These are phyloP conservation scores for Neofusicoccum parvum DNA, from an alignment of 2,329 filamentous ascomycete species.

Conservation along the genomic window DNA sequence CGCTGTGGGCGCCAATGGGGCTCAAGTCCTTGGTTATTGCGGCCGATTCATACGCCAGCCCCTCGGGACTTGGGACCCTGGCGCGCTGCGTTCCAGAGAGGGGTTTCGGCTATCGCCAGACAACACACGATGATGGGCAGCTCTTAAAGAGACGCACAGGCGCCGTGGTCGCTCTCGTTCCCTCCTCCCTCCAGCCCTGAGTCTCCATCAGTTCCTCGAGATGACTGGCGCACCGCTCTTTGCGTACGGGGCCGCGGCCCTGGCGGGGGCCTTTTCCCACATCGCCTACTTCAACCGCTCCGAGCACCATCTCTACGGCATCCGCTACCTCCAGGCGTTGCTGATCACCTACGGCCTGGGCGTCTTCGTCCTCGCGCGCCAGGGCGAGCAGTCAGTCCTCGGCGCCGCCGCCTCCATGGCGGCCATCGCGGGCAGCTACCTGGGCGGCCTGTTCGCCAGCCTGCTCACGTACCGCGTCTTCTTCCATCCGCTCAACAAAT, in stretches of 20 bases:
- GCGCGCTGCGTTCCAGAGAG: no score
- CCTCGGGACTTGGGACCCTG: no score
- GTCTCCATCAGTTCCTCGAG: neutral
- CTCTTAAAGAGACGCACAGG: no score
- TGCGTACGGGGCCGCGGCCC: conserved; percentile 1
- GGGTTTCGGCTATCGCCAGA: no score
- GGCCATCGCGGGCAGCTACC: neutral
- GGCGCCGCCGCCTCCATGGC: neutral
- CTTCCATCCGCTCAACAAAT: conserved; percentile 42
- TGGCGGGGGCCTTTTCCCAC: neutral
- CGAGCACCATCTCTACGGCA: conserved; percentile 18
- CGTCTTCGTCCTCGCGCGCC: neutral
- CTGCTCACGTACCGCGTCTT: conserved; percentile 44
- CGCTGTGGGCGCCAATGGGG: no score
- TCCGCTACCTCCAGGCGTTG: conserved; percentile 7
- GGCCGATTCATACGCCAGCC: no score
- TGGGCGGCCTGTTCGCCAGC: conserved; percentile 31
- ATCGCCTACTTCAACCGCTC: conserved; percentile 13
- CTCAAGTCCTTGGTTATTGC: no score
- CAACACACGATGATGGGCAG: no score
- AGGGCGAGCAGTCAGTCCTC: neutral
- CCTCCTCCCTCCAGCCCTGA: no score
- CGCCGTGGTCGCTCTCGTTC: no score
- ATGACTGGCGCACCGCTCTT: neutral
- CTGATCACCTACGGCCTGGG: neutral